Percentiles rank a stretch among this genome's conserved stretches.
Evolutionary conservation across 2,329 filamentous ascomycete species (phyloP).

Genomic region (Orbilia brochopaga): DNA sequence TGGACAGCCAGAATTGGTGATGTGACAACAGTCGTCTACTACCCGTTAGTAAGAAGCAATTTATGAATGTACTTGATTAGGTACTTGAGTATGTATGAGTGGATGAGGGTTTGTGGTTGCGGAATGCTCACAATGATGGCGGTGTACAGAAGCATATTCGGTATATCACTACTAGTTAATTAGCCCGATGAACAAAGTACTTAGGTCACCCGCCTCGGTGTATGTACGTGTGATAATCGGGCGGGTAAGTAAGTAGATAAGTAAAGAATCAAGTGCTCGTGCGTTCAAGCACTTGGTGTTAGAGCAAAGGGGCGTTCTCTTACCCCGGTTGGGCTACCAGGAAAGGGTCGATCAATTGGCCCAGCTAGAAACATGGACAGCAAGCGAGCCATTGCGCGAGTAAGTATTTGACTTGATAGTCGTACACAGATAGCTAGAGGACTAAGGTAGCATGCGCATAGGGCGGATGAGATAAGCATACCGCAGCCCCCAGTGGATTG

Average conservation of each 20-base stretch:
- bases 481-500: constrained; percentile 86
- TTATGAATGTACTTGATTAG: too few relatives aligned
- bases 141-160: constrained; percentile 82
- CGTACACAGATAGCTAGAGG: background rate
- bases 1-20: constrained; percentile 34
- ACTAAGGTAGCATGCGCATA: background rate
- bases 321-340: constrained; percentile 67
- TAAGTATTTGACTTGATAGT: constrained; percentile 3
- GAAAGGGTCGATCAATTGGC: constrained; percentile 82
- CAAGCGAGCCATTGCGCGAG: background rate
- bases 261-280: background rate
- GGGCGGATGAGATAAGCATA: constrained; percentile 57
- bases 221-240: too few relatives aligned
- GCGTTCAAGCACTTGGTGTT: background rate
- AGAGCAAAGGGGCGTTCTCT: background rate
- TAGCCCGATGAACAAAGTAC: too few relatives aligned
- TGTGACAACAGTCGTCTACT: constrained; percentile 34
- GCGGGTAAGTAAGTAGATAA: too few relatives aligned
- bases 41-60: too few relatives aligned
- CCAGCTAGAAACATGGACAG: constrained; percentile 57
- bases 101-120: background rate
- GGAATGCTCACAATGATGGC: constrained; percentile 73
- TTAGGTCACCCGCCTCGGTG: too few relatives aligned
- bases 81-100: background rate
- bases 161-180: constrained; percentile 64